These are phyloP conservation scores for Corynespora cassiicola DNA, from an alignment of 2,329 filamentous ascomycete genomes.

Conservation along the genomic window DNA sequence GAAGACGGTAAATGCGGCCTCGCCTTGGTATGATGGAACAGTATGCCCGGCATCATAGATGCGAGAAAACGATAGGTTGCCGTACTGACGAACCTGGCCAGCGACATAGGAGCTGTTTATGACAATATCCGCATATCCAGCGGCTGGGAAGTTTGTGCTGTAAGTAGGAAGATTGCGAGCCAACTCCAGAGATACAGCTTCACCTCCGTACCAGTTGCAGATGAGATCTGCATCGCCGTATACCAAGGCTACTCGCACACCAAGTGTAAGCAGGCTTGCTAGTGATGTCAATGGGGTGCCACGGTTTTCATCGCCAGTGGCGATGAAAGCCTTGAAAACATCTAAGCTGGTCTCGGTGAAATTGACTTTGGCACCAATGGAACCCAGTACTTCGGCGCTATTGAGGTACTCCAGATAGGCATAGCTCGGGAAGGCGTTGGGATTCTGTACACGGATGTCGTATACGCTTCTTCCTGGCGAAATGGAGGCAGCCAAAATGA, in stretches of 20 bases:
- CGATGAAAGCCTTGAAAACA: constrained; percentile 49
- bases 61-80: constrained; percentile 64
- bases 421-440: constrained; percentile 45
- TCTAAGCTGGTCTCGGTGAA: constrained; percentile 52
- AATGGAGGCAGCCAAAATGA: constrained; percentile 6
- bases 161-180: constrained; percentile 52
- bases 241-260: constrained; percentile 68
- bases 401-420: constrained; percentile 61
- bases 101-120: constrained; percentile 72
- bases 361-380: constrained; percentile 59
- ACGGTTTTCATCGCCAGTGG: constrained; percentile 54
- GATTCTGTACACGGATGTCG: constrained; percentile 51
- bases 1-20: constrained; percentile 61
- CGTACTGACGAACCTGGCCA: constrained; percentile 76
- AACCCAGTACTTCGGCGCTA: constrained; percentile 51
- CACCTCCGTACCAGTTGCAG: constrained; percentile 73
- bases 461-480: constrained; percentile 46
- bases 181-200: constrained; percentile 70
- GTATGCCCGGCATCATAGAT: constrained; percentile 61
- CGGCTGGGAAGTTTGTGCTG: constrained; percentile 61
- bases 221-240: constrained; percentile 69
- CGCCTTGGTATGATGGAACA: constrained; percentile 49
- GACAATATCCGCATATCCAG: constrained; percentile 76
- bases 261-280: constrained; percentile 48
- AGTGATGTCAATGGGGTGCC: constrained; percentile 49